Percentiles rank a stretch among this genome's conserved stretches.
These are phyloP conservation scores for Alternaria arborescens DNA, from an alignment of 2,329 filamentous ascomycete species.

Conservation along the genomic window DNA sequence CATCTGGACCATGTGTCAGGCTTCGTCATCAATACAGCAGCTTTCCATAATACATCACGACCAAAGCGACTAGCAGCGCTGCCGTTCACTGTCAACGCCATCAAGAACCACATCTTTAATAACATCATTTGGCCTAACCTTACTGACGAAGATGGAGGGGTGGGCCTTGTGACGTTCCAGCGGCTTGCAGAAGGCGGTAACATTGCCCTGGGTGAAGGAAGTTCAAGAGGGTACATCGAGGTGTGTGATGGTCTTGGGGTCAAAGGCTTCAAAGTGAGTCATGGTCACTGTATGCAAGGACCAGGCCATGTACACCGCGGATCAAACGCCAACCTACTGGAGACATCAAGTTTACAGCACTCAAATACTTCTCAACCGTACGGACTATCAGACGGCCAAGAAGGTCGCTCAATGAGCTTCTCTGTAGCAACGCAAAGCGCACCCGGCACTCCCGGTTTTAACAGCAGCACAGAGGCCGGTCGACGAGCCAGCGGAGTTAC, in stretches of 20 bases:
- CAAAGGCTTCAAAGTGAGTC: constrained; percentile 85
- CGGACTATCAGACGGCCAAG: constrained; percentile 28
- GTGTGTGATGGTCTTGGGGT: constrained; percentile 89
- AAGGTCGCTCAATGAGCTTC: constrained; percentile 47
- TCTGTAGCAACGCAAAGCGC: constrained; percentile 44
- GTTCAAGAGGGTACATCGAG: constrained; percentile 83
- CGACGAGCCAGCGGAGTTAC: constrained; percentile 26
- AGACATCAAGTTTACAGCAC: constrained; percentile 42
- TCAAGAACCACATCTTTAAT: constrained; percentile 97
- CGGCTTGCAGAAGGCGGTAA: constrained; percentile 89
- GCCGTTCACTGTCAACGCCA: constrained; percentile 86
- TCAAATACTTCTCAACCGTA: constrained; percentile 32
- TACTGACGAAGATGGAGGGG: constrained; percentile 93
- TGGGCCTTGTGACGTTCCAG: constrained; percentile 89
- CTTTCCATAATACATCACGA: constrained; percentile 75
- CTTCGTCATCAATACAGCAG: constrained; percentile 92
- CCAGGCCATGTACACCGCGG: constrained; percentile 53
- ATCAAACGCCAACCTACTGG: constrained; percentile 53
- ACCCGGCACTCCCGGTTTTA: constrained; percentile 48
- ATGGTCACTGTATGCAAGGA: constrained; percentile 85
- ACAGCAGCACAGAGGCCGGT: constrained; percentile 27
- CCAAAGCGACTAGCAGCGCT: constrained; percentile 88
- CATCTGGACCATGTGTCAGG: constrained; percentile 94
- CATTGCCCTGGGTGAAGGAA: constrained; percentile 80
- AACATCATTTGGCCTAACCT: constrained; percentile 98